Conservation (phyloP, 2,329 filamentous ascomycete species). For the Phaeosphaeria sp. region DNA sequence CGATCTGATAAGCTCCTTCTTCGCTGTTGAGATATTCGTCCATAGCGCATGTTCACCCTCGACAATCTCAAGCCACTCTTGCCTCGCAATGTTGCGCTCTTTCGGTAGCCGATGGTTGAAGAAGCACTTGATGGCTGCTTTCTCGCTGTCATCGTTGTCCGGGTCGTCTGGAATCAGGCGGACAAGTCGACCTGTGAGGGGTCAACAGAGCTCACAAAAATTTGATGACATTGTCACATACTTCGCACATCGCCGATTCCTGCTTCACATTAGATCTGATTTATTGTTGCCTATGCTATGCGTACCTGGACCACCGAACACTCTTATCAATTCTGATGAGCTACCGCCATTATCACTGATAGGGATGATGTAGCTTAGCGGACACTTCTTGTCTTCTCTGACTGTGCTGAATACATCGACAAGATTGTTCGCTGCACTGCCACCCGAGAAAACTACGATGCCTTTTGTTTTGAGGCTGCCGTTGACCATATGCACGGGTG, state of each 20-base stretch:
- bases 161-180: slow-evolving; percentile 78
- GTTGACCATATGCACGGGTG: slow-evolving; percentile 27
- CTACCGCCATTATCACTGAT: slow-evolving; percentile 96
- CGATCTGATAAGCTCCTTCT: slow-evolving; percentile 59
- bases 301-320: slow-evolving; percentile 89
- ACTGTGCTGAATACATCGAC: slow-evolving; percentile 83
- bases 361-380: slow-evolving; percentile 85
- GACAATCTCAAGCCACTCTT: slow-evolving; percentile 88
- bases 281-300: slow-evolving; percentile 19
- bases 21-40: slow-evolving; percentile 59
- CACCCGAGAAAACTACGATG: slow-evolving; percentile 88
- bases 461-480: slow-evolving; percentile 51
- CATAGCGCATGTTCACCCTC: slow-evolving; percentile 82
- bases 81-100: slow-evolving; percentile 65
- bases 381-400: slow-evolving; percentile 67
- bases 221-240: slow-evolving; percentile 49
- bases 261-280: slow-evolving; percentile 22
- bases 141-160: slow-evolving; percentile 59
- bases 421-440: slow-evolving; percentile 91
- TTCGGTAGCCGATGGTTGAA: slow-evolving; percentile 86
- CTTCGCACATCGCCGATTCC: slow-evolving; percentile 78
- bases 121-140: slow-evolving; percentile 76
- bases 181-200: slow-evolving; percentile 76
- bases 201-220: not conserved
- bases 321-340: slow-evolving; percentile 89